These are phyloP conservation scores for Syzygium syzygioides DNA, from an alignment of 441 rosid genomes.

Conservation along the genomic window DNA sequence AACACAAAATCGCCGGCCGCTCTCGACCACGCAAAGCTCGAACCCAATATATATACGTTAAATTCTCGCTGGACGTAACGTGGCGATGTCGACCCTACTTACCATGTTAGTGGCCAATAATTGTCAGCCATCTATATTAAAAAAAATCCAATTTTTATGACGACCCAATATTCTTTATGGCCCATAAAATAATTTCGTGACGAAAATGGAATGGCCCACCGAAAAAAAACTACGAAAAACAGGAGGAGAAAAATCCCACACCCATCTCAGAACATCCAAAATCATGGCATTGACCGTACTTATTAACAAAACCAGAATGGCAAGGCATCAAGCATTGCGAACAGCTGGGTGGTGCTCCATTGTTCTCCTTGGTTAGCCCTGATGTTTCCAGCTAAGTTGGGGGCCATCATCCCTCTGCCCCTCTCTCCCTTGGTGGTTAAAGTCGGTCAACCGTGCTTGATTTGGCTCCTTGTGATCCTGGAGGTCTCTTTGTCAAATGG, in stretches of 20 bases:
- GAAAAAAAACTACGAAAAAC: neutral
- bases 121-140: neutral
- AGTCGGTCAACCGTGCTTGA: neutral
- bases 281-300: neutral
- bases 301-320: neutral
- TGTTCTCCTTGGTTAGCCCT: neutral
- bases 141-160: neutral
- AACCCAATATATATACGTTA: neutral
- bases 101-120: neutral
- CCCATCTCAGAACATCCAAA: neutral
- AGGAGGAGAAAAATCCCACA: neutral
- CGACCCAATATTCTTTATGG: neutral
- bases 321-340: neutral
- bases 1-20: neutral
- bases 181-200: neutral
- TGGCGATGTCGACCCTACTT: neutral
- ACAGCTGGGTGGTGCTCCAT: neutral
- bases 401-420: neutral
- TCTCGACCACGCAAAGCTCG: neutral
- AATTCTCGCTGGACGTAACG: neutral
- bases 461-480: neutral
- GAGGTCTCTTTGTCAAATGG: neutral
- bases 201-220: neutral
- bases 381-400: neutral
- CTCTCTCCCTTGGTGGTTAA: neutral